These are phyloP conservation scores for Globisporangium perplexum DNA, from an alignment of 352 stramenopile genomes.

Conservation along the genomic window DNA sequence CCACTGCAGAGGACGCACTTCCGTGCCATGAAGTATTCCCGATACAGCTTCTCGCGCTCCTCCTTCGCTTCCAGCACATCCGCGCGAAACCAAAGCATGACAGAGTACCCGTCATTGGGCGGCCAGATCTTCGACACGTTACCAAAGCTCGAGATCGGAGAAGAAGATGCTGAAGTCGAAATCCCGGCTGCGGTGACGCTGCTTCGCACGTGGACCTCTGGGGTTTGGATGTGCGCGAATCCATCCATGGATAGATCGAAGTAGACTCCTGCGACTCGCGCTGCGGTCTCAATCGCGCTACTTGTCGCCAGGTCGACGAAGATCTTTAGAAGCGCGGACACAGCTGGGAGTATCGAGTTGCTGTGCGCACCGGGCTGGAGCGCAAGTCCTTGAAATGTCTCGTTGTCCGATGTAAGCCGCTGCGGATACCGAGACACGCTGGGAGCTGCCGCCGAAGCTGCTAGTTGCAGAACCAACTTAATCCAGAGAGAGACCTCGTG, in stretches of 20 bases:
- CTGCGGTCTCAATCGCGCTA: not conserved
- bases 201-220: conserved; percentile 37
- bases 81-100: conserved; percentile 63
- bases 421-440: too few species aligned
- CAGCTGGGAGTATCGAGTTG: not conserved
- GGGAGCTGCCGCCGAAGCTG: not conserved
- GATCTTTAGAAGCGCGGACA: conserved; percentile 4
- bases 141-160: conserved; percentile 24
- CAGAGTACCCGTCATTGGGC: conserved; percentile 53
- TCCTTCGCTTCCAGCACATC: conserved; percentile 52
- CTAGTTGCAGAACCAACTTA: conserved; percentile 6
- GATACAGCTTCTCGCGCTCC: conserved; percentile 57
- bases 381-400: not conserved
- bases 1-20: conserved; percentile 52
- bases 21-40: conserved; percentile 45
- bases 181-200: conserved; percentile 2
- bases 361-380: not conserved
- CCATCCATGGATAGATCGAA: conserved; percentile 53
- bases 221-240: conserved; percentile 64
- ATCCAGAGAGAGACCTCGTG: conserved; percentile 13
- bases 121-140: conserved; percentile 55
- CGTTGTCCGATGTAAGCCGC: not conserved
- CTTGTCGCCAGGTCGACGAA: conserved; percentile 8
- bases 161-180: conserved; percentile 12
- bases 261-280: conserved; percentile 14